Percentiles rank a stretch among this genome's conserved stretches.
Conservation (phyloP, 2,329 filamentous ascomycete genomes). For the Xylariaceae sp. region DNA sequence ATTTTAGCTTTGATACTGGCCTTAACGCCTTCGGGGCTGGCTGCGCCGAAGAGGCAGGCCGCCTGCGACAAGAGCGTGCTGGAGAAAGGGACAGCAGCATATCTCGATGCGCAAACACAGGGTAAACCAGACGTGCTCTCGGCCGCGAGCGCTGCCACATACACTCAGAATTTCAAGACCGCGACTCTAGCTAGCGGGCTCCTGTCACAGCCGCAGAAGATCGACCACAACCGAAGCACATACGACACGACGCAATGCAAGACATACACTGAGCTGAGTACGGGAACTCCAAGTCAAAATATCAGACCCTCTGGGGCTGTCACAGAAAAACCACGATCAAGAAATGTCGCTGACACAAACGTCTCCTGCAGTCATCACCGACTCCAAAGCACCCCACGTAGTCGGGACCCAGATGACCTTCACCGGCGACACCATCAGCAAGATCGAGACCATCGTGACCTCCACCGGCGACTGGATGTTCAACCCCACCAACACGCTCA, state of each 20-base stretch:
- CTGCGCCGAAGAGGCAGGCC: not conserved
- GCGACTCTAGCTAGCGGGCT: not conserved
- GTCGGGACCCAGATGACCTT: constrained; percentile 28
- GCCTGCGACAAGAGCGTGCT: not conserved
- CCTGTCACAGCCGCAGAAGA: not conserved
- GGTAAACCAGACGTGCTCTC: not conserved
- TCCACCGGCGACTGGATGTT: constrained; percentile 28
- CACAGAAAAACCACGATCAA: too few species aligned
- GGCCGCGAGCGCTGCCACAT: not conserved
- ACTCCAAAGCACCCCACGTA: constrained; percentile 24
- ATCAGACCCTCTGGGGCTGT: too few species aligned
- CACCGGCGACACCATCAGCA: constrained; percentile 18
- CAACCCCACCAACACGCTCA: constrained; percentile 23
- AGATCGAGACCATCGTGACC: constrained; percentile 27
- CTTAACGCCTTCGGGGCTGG: not conserved
- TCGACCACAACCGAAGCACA: not conserved
- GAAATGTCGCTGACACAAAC: too few species aligned
- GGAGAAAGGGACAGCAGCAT: not conserved
- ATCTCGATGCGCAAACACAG: not conserved
- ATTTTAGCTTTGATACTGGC: not conserved
- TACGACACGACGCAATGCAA: constrained; percentile 1
- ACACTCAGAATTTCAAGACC: not conserved
- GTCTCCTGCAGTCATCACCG: not conserved
- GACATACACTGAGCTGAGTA: not conserved
- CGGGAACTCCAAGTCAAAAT: not conserved